phyloP scores from a whole-genome alignment of 352 stramenopile genomes.

The Globisporangium apiculatum region DNA sequence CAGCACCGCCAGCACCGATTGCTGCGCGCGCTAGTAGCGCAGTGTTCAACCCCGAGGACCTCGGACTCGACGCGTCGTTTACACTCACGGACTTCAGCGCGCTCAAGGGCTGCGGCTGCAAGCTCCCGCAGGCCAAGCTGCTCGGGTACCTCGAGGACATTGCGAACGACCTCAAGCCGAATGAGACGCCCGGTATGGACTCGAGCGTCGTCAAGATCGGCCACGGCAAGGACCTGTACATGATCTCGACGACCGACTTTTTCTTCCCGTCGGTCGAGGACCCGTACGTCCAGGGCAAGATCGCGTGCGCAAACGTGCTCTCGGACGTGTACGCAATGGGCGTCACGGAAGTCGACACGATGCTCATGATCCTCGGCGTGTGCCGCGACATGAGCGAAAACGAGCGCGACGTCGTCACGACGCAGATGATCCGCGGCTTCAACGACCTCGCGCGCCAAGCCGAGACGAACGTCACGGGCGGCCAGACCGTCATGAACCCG shows the following conservation, averaged over 20 bases:
- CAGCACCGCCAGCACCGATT: too few relatives aligned
- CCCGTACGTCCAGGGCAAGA: slow-evolving; percentile 90
- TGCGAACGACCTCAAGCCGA: slow-evolving; percentile 88
- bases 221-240: slow-evolving; percentile 77
- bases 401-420: slow-evolving; percentile 90
- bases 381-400: slow-evolving; percentile 90
- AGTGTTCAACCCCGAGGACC: slow-evolving; percentile 44
- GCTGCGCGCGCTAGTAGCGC: neutral
- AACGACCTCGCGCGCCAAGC: slow-evolving; percentile 85
- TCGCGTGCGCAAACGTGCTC: slow-evolving; percentile 93
- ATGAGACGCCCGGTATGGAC: slow-evolving; percentile 87
- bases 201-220: slow-evolving; percentile 88
- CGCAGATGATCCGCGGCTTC: slow-evolving; percentile 93
- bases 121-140: slow-evolving; percentile 91
- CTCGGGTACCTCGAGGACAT: slow-evolving; percentile 88
- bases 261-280: slow-evolving; percentile 95
- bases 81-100: slow-evolving; percentile 77
- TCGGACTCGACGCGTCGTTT: slow-evolving; percentile 73
- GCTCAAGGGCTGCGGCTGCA: slow-evolving; percentile 96
- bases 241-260: slow-evolving; percentile 94
- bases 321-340: slow-evolving; percentile 94
- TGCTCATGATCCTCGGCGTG: slow-evolving; percentile 93
- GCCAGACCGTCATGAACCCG: slow-evolving; percentile 95
- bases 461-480: slow-evolving; percentile 89
- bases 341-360: slow-evolving; percentile 91